A percentile compares a stretch with the other conserved stretches of the same genome.
phyloP scores from a whole-genome alignment of 2,329 filamentous ascomycete species.

The Penicillium sp. region DNA sequence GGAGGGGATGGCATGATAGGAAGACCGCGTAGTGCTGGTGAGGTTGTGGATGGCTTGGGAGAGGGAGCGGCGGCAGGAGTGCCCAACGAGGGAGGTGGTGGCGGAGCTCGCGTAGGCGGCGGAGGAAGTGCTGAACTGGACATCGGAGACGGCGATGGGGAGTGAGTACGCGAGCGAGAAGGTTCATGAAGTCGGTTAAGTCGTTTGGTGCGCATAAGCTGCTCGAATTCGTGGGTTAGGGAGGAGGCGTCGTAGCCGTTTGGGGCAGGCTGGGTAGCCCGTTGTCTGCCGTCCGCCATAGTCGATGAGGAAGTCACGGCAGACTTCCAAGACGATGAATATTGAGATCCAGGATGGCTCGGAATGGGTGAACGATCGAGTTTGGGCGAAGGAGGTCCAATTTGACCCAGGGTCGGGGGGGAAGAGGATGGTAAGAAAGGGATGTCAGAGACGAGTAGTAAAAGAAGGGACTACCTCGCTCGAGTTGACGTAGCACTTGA shows the following conservation, averaged over 20 bases:
- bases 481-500: slow-evolving; percentile 7
- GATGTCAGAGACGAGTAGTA: slow-evolving; percentile 10
- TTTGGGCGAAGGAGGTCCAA: slow-evolving; percentile 3
- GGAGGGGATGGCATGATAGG: slow-evolving; percentile 69
- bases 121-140: slow-evolving; percentile 24
- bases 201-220: slow-evolving; percentile 73
- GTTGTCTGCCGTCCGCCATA: slow-evolving; percentile 34
- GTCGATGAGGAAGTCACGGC: slow-evolving; percentile 24
- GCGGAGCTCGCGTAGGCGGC: slow-evolving; percentile 30
- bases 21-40: slow-evolving; percentile 45
- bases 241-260: slow-evolving; percentile 64
- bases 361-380: slow-evolving; percentile 1
- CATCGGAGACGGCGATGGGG: slow-evolving; percentile 48
- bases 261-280: slow-evolving; percentile 23
- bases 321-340: slow-evolving; percentile 9
- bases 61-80: slow-evolving; percentile 32
- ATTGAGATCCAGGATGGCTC: slow-evolving; percentile 23
- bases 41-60: slow-evolving; percentile 29
- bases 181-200: slow-evolving; percentile 69
- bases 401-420: neutral
- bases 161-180: slow-evolving; percentile 50
- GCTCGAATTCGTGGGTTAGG: slow-evolving; percentile 74
- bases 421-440: slow-evolving; percentile 4
- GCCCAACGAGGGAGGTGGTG: slow-evolving; percentile 29
- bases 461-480: slow-evolving; percentile 10